Base-by-base conservation (phyloP, 179 eudicot species). In the Actinidia chinensis region DNA sequence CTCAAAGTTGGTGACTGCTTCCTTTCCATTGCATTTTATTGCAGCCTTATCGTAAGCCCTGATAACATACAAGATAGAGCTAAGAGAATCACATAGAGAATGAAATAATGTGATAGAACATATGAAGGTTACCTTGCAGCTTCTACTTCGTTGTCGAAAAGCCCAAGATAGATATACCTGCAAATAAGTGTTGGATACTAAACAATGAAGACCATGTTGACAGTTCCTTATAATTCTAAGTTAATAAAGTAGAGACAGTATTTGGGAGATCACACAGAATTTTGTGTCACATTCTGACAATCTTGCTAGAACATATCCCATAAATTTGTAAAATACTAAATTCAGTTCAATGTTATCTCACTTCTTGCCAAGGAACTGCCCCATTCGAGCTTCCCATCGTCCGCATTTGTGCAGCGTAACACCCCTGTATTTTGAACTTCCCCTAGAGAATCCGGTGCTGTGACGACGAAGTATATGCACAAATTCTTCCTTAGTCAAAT, bases 151-250 rank as follows among this genome's bases (percentile, higher is more conserved):
- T 81, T 89, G 89, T 92, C 91, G 89, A 91, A 91, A 83, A 92
- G 84, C 77, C 97, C 92, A 82, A 93, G 97, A 89, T 91, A 91
- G 59, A 88, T 82, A 91, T 91, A 90, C 97, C 92, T 87, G 93
- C 93, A 91, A 84, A 61, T 87, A 91, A 86, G 58, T 20, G 36
- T 18, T 76, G 47, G 50, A 17, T 4, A 9, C 8, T 36, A 47
- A 44, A 8, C 25, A 47, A n/a, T 70, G 42, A 71, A 70, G 43
- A 78, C 68, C 20, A 36, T 63, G 5, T 25, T 74, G 52, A 74
- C 52, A 51, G 6, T 40, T 40, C 52, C 10, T 6, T 20, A 44
- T 43, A 1, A 12, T 46, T 47, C 17, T 69, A 7, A 22, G 55
- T 9, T 69, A 47, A 69, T 22, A 47, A 69, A 69, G 0, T 20